Evolutionary conservation across 1,139 yeast species (phyloP), one percentile per base, ranked within the genome.

Genomic region (Nakaseomyces delphensis): DNA sequence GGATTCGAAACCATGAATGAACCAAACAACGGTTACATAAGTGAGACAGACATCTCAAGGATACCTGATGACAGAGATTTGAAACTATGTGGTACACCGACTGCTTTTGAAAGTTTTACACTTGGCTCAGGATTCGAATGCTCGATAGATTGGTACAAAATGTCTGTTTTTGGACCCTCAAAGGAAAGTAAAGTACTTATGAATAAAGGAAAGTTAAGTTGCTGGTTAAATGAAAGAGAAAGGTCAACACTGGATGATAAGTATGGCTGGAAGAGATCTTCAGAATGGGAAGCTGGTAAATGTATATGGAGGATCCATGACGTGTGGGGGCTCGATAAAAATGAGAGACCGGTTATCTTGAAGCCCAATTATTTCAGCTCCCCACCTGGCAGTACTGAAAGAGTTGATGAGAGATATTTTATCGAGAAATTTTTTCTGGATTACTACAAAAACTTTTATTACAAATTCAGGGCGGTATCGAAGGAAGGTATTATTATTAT

Each of bases 1-100:
- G 98, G 96, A 3, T 73, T 86, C 57, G 98, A 89, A 63, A 75
- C 85, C 41, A 62, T 89, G 68, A 89, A 89, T 59, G 98, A 89
- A 60, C 97, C 97, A 2, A 83, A 77, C 52, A 55, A 65, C 43
- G 91, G 93, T 0, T 68, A 75, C 43, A 67, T 77, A 40, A 86
- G 85, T 0, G 70, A 69, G 41, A 63, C 63, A 1, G 65, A 77
- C 54, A 58, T 82, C 39, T 65, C 63, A 3, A 48, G 53, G 2
- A 54, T 77, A 16, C 82, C 87, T 0, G 66, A 65, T 5, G 60
- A 62, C 14, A 81, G 80, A 50, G 77, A 77, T 44, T 64, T 82
- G 40, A 68, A 79, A 40, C 68, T 81, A 0, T 83, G 83, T 2
- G 75, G 83, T 0, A 75, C 83, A 0, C 91, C 93, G 0, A 77